These are phyloP conservation scores for Vitis amurensis DNA, from an alignment of 164 flowering plant species.

Conservation along the genomic window DNA sequence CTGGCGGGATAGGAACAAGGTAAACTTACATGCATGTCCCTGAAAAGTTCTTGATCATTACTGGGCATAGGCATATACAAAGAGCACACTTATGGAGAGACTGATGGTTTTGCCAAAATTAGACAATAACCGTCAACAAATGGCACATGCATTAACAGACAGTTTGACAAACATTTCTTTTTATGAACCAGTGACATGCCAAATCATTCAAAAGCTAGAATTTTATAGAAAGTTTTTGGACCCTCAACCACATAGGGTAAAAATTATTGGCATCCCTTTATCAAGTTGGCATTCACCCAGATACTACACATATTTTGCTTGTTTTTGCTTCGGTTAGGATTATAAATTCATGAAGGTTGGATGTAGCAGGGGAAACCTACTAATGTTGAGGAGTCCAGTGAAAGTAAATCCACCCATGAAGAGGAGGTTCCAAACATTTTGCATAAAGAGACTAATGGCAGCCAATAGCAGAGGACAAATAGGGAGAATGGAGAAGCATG, in stretches of 20 bases:
- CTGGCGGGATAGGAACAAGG: constrained; percentile 49
- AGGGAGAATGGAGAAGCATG: background rate
- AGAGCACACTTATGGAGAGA: too few species aligned
- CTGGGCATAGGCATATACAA: too few species aligned
- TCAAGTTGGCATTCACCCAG: background rate
- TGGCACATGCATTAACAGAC: too few species aligned
- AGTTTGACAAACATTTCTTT: too few species aligned
- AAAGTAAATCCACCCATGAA: constrained; percentile 16
- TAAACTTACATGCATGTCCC: constrained; percentile 5
- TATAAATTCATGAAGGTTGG: background rate
- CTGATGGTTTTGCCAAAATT: too few species aligned
- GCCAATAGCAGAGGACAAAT: constrained; percentile 8
- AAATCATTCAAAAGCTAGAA: too few species aligned
- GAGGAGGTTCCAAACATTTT: constrained; percentile 3
- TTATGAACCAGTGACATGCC: too few species aligned
- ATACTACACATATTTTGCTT: background rate
- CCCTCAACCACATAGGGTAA: too few species aligned
- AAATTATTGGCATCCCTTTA: background rate
- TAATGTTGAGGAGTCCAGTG: constrained; percentile 16
- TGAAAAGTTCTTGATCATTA: background rate
- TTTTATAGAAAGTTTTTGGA: too few species aligned
- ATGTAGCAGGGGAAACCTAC: constrained; percentile 32
- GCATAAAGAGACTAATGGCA: constrained; percentile 2
- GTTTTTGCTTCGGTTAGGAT: background rate
- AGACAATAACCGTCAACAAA: too few species aligned